Conservation (phyloP, 2,329 filamentous ascomycete species). For the Paramyrothecium sp. region DNA sequence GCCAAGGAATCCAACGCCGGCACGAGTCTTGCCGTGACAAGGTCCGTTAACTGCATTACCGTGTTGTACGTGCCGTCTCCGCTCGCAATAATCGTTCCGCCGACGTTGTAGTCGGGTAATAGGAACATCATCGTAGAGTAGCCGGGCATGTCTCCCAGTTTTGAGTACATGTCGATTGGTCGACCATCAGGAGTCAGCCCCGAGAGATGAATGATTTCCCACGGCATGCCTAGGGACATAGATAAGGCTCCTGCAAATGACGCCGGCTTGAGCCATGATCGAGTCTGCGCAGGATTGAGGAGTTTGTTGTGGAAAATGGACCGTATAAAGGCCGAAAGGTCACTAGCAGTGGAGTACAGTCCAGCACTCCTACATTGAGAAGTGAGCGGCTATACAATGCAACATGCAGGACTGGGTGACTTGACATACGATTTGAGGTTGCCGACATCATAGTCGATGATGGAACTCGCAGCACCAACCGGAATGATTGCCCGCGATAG, state of each 20-base stretch:
- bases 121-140: constrained; percentile 27
- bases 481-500: not conserved
- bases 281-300: not conserved
- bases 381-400: too few relatives aligned
- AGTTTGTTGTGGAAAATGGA: constrained; percentile 20
- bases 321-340: constrained; percentile 20
- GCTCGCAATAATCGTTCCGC: constrained; percentile 2
- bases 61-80: not conserved
- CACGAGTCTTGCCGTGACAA: not conserved
- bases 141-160: constrained; percentile 24
- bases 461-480: not conserved
- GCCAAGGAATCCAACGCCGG: not conserved
- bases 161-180: constrained; percentile 29
- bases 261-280: not conserved
- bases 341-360: constrained; percentile 25
- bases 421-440: not conserved
- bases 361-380: constrained; percentile 21
- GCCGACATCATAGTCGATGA: not conserved
- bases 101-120: constrained; percentile 26
- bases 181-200: constrained; percentile 25
- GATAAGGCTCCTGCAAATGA: constrained; percentile 12
- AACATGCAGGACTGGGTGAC: too few relatives aligned
- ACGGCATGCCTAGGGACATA: constrained; percentile 28
- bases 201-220: constrained; percentile 30
- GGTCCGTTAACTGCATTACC: not conserved